Conservation (phyloP, 179 eudicot species). For the Silene coronaria region DNA sequence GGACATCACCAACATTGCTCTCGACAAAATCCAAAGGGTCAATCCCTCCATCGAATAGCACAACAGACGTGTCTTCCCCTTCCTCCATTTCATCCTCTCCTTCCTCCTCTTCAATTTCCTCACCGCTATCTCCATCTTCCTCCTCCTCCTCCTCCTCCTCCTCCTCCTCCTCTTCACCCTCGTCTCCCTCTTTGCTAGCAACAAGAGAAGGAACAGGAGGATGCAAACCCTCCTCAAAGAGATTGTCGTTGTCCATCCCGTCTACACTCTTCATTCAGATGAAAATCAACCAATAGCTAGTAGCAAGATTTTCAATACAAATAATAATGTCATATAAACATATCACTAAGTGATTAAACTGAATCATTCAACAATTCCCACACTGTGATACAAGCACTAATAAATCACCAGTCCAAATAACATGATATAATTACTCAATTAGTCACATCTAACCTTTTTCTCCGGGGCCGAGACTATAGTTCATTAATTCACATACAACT, state of each 20-base stretch:
- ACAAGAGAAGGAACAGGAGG: neutral
- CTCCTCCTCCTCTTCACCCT: slow-evolving; percentile 19
- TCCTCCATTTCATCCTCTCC: slow-evolving; percentile 29
- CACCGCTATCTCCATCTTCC: slow-evolving; percentile 28
- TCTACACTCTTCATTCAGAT: slow-evolving; percentile 21
- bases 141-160: slow-evolving; percentile 15
- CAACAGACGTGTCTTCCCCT: slow-evolving; percentile 33
- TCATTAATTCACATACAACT: too few relatives aligned
- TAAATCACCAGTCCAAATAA: neutral
- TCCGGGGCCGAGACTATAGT: too few relatives aligned
- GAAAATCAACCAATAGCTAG: slow-evolving; percentile 3
- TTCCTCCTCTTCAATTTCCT: slow-evolving; percentile 29
- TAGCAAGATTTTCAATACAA: neutral
- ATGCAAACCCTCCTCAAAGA: slow-evolving; percentile 19
- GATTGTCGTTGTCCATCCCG: slow-evolving; percentile 4
- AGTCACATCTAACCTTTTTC: too few relatives aligned
- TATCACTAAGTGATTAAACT: neutral
- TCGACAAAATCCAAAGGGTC: slow-evolving; percentile 55
- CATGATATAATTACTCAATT: neutral
- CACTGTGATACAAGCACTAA: neutral
- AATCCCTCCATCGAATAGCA: slow-evolving; percentile 45
- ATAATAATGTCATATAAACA: neutral
- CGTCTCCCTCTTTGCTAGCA: slow-evolving; percentile 2
- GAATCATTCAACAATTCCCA: neutral
- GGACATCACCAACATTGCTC: slow-evolving; percentile 35